Conservation (phyloP, 2,329 filamentous ascomycete genomes). For the Sphaerulina vaccinii region DNA sequence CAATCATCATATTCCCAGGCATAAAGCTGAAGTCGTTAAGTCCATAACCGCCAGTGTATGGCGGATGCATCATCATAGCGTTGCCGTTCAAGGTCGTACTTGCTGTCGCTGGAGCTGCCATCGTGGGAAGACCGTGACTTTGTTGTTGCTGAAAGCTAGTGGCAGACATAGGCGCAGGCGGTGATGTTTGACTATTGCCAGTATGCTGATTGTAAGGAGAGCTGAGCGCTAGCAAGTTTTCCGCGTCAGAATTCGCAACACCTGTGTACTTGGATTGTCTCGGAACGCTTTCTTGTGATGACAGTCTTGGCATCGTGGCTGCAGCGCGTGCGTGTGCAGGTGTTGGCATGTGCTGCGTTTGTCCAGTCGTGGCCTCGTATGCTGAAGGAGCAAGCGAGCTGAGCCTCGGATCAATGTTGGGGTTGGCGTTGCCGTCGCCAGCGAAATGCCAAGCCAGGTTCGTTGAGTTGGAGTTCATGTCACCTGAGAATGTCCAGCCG, state of each 20-base stretch:
- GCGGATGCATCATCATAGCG: background rate
- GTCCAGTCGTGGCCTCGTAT: conserved; percentile 15
- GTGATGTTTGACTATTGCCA: conserved; percentile 15
- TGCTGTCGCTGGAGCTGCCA: conserved; percentile 10
- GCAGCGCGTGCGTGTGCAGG: background rate
- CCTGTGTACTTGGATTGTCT: conserved; percentile 12
- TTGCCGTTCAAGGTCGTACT: conserved; percentile 30
- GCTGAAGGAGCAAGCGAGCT: conserved; percentile 17
- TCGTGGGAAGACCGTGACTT: conserved; percentile 9
- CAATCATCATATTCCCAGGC: conserved; percentile 62
- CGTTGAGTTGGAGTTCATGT: conserved; percentile 79
- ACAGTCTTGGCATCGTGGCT: conserved; percentile 2
- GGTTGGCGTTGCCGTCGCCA: conserved; percentile 40
- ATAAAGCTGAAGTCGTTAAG: conserved; percentile 31
- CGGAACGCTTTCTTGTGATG: conserved; percentile 4
- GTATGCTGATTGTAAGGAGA: conserved; percentile 43
- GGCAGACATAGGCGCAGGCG: conserved; percentile 10
- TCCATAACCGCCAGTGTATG: conserved; percentile 5
- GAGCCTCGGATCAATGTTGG: conserved; percentile 21
- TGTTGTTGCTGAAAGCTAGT: conserved; percentile 10
- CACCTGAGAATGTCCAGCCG: conserved; percentile 85
- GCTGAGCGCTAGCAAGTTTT: conserved; percentile 47
- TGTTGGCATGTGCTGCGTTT: conserved; percentile 13
- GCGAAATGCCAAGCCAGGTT: conserved; percentile 81
- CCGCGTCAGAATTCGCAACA: conserved; percentile 15